phyloP scores from a whole-genome alignment of 139 green algal genomes.

The Coccomyxa sp. region DNA sequence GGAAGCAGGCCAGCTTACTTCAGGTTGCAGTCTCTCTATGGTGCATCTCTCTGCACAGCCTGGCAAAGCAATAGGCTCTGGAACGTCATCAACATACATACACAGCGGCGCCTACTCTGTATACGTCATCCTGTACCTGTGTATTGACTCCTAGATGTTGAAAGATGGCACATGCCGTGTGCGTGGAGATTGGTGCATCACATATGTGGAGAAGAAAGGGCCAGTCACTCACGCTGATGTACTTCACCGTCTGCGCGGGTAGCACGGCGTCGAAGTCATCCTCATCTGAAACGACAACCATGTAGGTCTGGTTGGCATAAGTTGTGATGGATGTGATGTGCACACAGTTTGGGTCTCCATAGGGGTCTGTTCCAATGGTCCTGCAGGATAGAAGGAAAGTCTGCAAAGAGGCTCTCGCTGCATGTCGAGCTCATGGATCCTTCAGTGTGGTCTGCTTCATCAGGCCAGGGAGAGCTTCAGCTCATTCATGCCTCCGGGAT shows the following conservation, averaged over 20 bases:
- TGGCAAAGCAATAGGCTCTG: too few relatives aligned
- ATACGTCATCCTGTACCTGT: too few relatives aligned
- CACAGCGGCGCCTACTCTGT: too few relatives aligned
- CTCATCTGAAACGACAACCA: background rate
- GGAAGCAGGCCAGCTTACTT: too few relatives aligned
- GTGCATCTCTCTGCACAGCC: too few relatives aligned
- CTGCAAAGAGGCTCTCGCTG: background rate
- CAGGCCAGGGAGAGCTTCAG: background rate
- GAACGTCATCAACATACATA: too few relatives aligned
- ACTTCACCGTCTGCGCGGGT: background rate
- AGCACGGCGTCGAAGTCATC: background rate
- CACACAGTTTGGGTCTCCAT: background rate
- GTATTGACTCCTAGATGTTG: too few relatives aligned
- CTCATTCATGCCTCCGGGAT: background rate
- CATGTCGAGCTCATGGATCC: background rate
- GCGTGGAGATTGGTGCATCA: too few relatives aligned
- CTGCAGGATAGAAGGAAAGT: background rate
- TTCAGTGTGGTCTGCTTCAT: background rate
- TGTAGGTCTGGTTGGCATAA: background rate
- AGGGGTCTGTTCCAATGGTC: background rate
- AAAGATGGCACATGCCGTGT: too few relatives aligned
- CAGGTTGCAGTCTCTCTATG: too few relatives aligned
- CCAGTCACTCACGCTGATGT: background rate
- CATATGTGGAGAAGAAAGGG: background rate
- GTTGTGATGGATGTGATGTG: background rate